Evolutionary conservation across 345 rosid species (phyloP).

Genomic region (Conringia planisiliqua): DNA sequence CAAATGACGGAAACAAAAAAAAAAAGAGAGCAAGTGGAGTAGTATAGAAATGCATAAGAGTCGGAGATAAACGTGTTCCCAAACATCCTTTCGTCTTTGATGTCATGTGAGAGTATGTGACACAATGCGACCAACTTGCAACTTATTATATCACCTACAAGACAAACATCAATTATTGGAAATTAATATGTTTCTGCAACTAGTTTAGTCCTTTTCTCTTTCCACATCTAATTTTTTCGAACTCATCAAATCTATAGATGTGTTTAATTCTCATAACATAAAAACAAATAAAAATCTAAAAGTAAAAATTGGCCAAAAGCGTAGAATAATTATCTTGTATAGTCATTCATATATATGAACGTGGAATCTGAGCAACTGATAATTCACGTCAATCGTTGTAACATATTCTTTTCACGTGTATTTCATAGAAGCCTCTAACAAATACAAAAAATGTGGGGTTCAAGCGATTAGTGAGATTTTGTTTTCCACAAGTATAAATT

Average conservation of each 20-base stretch:
- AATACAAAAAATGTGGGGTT: not conserved
- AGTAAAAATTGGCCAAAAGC: not conserved
- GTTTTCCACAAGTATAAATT: not conserved
- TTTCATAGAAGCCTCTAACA: constrained; percentile 5
- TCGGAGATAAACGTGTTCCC: constrained; percentile 30
- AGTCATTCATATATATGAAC: not conserved
- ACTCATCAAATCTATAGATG: not conserved
- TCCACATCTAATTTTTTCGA: not conserved
- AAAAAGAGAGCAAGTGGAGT: constrained; percentile 9
- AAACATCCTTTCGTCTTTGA: constrained; percentile 15
- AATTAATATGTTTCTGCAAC: not conserved
- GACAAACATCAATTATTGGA: not conserved
- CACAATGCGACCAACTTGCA: constrained; percentile 30
- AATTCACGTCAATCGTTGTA: not conserved
- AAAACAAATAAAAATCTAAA: not conserved
- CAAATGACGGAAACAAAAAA: not conserved
- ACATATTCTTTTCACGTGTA: not conserved
- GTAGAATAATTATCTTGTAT: not conserved
- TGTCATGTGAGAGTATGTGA: not conserved
- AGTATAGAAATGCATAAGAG: not conserved
- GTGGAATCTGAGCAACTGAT: not conserved
- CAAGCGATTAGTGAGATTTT: not conserved
- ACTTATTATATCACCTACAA: constrained; percentile 14
- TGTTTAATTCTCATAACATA: not conserved
- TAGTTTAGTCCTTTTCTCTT: not conserved